phyloP scores from a whole-genome alignment of 1,284 basidiomycete genomes.

The Tranzscheliella williamsii region DNA sequence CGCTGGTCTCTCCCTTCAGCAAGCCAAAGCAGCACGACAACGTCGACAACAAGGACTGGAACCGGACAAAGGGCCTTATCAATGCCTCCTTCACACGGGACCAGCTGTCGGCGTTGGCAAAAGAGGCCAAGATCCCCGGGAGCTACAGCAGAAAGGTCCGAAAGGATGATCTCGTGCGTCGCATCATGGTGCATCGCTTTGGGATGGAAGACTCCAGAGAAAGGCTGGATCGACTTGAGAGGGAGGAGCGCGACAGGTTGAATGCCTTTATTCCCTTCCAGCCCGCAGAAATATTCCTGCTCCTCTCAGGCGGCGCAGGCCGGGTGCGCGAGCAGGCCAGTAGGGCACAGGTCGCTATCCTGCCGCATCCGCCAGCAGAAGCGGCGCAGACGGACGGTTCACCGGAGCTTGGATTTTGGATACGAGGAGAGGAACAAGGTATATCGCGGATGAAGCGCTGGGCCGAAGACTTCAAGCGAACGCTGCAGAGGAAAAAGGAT shows the following conservation, averaged over 20 bases:
- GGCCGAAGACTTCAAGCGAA: slow-evolving; percentile 22
- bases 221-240: slow-evolving; percentile 11
- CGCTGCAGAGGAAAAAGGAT: slow-evolving; percentile 14
- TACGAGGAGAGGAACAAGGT: slow-evolving; percentile 22
- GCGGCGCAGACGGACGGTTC: background rate
- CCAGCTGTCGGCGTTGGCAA: slow-evolving; percentile 15
- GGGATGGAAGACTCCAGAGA: slow-evolving; percentile 28
- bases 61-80: slow-evolving; percentile 18
- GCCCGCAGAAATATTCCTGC: slow-evolving; percentile 27
- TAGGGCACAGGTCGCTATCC: slow-evolving; percentile 15
- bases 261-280: slow-evolving; percentile 14
- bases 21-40: slow-evolving; percentile 2
- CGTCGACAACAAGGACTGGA: slow-evolving; percentile 30
- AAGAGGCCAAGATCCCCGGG: slow-evolving; percentile 7
- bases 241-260: slow-evolving; percentile 17
- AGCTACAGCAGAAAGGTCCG: slow-evolving; percentile 9
- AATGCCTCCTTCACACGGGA: slow-evolving; percentile 31
- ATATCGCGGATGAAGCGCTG: slow-evolving; percentile 23
- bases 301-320: slow-evolving; percentile 15
- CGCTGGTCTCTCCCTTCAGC: slow-evolving; percentile 11
- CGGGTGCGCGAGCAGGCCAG: slow-evolving; percentile 19
- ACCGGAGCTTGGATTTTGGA: slow-evolving; percentile 23
- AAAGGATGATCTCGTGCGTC: slow-evolving; percentile 24
- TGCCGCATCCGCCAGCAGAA: slow-evolving; percentile 7
- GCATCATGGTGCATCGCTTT: slow-evolving; percentile 35